These are phyloP conservation scores for Amesomyces nigricolor DNA, from an alignment of 2,329 filamentous ascomycete genomes.

Conservation along the genomic window DNA sequence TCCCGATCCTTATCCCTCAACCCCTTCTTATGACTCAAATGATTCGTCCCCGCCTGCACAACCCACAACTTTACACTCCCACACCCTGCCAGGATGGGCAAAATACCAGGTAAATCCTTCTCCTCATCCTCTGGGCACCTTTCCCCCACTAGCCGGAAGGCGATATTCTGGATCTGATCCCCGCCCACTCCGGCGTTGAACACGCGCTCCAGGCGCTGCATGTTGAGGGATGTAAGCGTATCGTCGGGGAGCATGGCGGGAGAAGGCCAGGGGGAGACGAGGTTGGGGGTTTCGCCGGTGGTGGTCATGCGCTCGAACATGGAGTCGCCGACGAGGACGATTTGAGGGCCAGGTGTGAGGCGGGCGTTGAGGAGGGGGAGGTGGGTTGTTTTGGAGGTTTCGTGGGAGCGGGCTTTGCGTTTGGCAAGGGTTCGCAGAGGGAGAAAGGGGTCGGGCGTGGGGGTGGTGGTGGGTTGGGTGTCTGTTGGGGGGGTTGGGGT, in stretches of 20 bases:
- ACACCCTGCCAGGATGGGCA: background rate
- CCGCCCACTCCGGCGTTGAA: slow-evolving; percentile 25
- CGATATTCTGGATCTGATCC: slow-evolving; percentile 24
- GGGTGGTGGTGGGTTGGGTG: too few relatives aligned
- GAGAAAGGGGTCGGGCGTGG: background rate
- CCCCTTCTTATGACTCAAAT: slow-evolving; percentile 18
- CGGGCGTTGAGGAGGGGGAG: slow-evolving; percentile 9
- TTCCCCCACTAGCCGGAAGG: slow-evolving; percentile 19
- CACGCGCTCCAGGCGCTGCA: slow-evolving; percentile 3
- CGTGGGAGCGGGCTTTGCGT: slow-evolving; percentile 8
- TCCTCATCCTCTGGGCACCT: background rate
- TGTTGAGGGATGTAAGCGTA: background rate
- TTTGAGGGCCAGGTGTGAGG: background rate
- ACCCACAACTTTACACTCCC: slow-evolving; percentile 21
- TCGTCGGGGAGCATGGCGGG: slow-evolving; percentile 11
- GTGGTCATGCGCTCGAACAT: slow-evolving; percentile 25
- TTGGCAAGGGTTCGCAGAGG: background rate
- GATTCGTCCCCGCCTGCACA: slow-evolving; percentile 23
- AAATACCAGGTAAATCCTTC: slow-evolving; percentile 2
- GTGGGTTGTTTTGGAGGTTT: slow-evolving; percentile 9
- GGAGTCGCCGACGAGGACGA: slow-evolving; percentile 24
- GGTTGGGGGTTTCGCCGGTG: slow-evolving; percentile 15
- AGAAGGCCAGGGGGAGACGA: slow-evolving; percentile 17
- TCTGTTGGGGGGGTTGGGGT: too few relatives aligned
- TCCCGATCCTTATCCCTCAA: slow-evolving; percentile 10